A percentile compares a stretch with the other conserved stretches of the same genome.
These are phyloP conservation scores for Pseudoturritis turrita DNA, from an alignment of 345 rosid species.

Conservation along the genomic window DNA sequence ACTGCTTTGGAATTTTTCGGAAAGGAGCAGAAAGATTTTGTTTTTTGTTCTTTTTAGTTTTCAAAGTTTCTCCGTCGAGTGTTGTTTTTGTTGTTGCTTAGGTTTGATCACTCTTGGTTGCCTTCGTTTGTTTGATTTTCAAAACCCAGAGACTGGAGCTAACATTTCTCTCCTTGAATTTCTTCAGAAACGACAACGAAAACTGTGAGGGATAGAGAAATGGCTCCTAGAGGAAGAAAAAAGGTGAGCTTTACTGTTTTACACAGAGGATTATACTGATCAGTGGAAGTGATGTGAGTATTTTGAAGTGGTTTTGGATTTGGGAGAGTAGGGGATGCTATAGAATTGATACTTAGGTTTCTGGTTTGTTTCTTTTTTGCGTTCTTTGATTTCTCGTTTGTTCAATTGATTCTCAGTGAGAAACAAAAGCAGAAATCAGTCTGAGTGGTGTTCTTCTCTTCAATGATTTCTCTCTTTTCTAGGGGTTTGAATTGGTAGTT, in stretches of 20 bases:
- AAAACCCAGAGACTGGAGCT: not conserved
- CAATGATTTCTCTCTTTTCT: not conserved
- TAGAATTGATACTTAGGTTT: not conserved
- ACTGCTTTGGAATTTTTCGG: not conserved
- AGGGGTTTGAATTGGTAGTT: not conserved
- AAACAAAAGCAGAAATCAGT: not conserved
- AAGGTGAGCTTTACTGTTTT: conserved; percentile 1
- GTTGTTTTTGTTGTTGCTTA: not conserved
- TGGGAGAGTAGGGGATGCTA: not conserved
- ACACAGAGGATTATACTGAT: not conserved
- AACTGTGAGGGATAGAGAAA: not conserved
- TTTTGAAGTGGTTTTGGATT: not conserved
- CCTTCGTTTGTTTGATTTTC: not conserved
- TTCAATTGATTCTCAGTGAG: not conserved
- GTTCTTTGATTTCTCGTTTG: not conserved
- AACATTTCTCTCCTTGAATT: not conserved
- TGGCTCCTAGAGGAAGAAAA: conserved; percentile 26
- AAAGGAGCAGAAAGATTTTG: not conserved
- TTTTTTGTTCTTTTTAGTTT: not conserved
- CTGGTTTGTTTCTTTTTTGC: not conserved
- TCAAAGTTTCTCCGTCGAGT: too few species aligned
- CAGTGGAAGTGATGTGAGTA: not conserved
- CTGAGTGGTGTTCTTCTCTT: not conserved
- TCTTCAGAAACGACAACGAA: not conserved
- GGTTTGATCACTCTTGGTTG: not conserved